Percentiles rank a stretch among this genome's conserved stretches.
These are phyloP conservation scores for Saturnispora zaruensis DNA, from an alignment of 805 yeast species.

Conservation along the genomic window DNA sequence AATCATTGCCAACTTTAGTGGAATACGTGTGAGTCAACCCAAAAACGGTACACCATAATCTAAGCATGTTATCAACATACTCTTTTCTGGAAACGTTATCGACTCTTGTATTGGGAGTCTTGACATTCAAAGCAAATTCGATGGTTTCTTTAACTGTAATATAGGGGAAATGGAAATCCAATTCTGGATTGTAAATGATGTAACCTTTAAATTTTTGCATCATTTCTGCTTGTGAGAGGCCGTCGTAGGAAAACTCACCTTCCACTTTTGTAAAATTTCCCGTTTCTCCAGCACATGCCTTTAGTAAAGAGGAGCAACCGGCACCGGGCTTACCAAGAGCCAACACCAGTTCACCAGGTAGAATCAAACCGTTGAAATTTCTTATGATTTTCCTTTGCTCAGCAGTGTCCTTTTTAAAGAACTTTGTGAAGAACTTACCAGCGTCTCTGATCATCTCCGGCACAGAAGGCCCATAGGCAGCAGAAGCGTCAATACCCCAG, in stretches of 20 bases:
- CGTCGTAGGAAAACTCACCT: constrained; percentile 56
- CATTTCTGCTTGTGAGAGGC: constrained; percentile 54
- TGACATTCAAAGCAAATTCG: constrained; percentile 58
- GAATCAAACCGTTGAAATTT: constrained; percentile 33
- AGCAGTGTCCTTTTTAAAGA: constrained; percentile 26
- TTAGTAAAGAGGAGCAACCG: constrained; percentile 66
- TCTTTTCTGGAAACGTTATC: constrained; percentile 34
- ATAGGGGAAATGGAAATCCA: constrained; percentile 70
- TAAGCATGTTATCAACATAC: constrained; percentile 36
- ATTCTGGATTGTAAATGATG: constrained; percentile 48
- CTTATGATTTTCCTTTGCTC: constrained; percentile 32
- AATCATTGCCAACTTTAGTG: constrained; percentile 59
- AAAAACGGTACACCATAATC: constrained; percentile 45
- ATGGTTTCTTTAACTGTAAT: constrained; percentile 68
- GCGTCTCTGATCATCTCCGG: constrained; percentile 34
- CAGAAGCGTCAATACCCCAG: constrained; percentile 44
- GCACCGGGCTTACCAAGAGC: constrained; percentile 74
- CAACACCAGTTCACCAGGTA: constrained; percentile 60
- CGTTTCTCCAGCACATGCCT: constrained; percentile 49
- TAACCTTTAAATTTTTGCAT: constrained; percentile 46
- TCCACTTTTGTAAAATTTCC: constrained; percentile 36
- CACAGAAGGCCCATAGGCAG: constrained; percentile 42
- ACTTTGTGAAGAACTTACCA: constrained; percentile 23
- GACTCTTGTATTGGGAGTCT: constrained; percentile 47
- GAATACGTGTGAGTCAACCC: constrained; percentile 52